Base-by-base conservation (phyloP, 768 basidiomycete genomes). In the Mycena galericulata region DNA sequence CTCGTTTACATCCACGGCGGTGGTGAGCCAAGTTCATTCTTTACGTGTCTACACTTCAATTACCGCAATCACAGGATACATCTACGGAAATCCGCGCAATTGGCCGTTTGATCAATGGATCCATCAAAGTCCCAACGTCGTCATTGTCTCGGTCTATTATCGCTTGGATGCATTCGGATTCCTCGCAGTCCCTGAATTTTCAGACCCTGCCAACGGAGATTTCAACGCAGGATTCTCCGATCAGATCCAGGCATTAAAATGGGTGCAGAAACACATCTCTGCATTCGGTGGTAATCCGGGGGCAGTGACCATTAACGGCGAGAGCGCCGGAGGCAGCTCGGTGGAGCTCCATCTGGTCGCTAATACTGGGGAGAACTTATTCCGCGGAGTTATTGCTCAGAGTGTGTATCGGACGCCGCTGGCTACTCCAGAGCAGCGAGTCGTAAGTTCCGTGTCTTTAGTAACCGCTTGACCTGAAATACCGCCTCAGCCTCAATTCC, bases 61-160 rank as follows among this genome's bases (percentile, higher is more conserved):
- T n/a, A n/a, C 6, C 29, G 20, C 55, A 12, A 7, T 17, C 59
- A 30, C 4, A 14, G 88, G 86, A 26, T 91, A 88, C 65, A 75
- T 85, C 24, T 87, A 74, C 69, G 89, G 90, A 6, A 91, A 90
- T 73, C 89, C 89, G 1, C 81, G 79, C 1, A 89, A 87, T 74
- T 92, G 87, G 88, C 89, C 90, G 2, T 91, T 90, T 73, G 85
- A 90, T 71, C 79, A 83, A 70, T 91, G 89, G 89, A 79, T 92
- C 59, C 79, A 90, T 47, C 89, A 90, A 72, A 86, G 81, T 29
- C 89, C 89, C 3, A 85, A 88, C 62, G 85, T 91, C 26, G 84
- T 91, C 46, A 80, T 90, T 59, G 89, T 90, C 11, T 89, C 90
- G 0, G 85, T 90, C 9, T 90, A 92, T 75, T 91, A 91, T 75